Evolutionary conservation across 108 stramenopile genomes (phyloP).

Genomic region (Cyclostephanos tholiformis): DNA sequence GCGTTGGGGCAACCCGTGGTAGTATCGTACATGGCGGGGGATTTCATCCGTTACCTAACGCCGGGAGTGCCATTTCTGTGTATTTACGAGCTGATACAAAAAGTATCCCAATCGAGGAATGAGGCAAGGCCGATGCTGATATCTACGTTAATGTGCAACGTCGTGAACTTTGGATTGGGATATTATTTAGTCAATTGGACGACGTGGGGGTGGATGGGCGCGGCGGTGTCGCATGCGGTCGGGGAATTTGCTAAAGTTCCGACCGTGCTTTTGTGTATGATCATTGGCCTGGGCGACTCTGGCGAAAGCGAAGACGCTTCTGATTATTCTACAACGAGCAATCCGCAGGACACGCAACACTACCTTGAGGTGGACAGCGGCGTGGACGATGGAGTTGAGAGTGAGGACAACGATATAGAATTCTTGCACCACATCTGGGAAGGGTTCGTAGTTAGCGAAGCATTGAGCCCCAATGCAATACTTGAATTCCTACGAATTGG

Average conservation of each 20-base stretch:
- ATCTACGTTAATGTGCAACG: conserved; percentile 29
- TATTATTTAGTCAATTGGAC: conserved; percentile 50
- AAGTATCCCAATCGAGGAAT: conserved; percentile 42
- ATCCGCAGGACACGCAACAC: conserved; percentile 2
- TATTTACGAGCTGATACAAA: conserved; percentile 44
- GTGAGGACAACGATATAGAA: conserved; percentile 23
- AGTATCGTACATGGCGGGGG: conserved; percentile 38
- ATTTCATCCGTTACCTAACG: conserved; percentile 25
- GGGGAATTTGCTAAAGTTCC: conserved; percentile 30
- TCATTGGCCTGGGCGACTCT: background rate
- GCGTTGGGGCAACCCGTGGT: conserved; percentile 35
- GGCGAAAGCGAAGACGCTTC: background rate
- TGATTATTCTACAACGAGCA: no score
- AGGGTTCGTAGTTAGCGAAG: conserved; percentile 34
- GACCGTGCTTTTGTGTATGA: conserved; percentile 25
- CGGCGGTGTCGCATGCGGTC: conserved; percentile 39
- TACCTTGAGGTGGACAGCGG: background rate
- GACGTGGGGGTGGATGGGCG: conserved; percentile 45
- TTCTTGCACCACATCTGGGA: conserved; percentile 43
- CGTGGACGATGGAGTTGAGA: background rate
- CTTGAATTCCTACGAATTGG: conserved; percentile 39
- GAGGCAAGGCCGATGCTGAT: conserved; percentile 48
- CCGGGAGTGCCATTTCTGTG: conserved; percentile 45
- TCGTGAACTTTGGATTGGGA: conserved; percentile 37
- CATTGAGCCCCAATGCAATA: conserved; percentile 22